Evolutionary conservation across 2,329 filamentous ascomycete genomes (phyloP).

Genomic region (Pleurostoma richardsiae): DNA sequence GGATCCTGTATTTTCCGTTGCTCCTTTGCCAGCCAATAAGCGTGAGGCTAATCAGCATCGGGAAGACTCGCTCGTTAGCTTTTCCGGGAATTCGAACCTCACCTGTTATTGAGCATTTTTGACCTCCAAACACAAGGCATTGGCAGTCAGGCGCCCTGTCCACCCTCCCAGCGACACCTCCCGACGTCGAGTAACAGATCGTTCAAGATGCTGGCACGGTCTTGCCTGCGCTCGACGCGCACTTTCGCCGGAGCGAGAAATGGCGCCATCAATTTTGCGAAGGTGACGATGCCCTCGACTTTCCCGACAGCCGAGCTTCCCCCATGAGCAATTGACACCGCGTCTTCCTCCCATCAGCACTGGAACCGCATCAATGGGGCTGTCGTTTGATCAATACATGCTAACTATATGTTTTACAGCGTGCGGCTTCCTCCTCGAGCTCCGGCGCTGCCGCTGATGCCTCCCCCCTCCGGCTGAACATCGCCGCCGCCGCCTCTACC

Average conservation of each 20-base stretch:
- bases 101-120: slow-evolving; percentile 10
- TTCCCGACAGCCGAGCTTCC: too few relatives aligned
- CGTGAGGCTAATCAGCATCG: too few relatives aligned
- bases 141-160: slow-evolving; percentile 32
- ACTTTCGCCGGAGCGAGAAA: slow-evolving; percentile 73
- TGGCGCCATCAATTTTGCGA: slow-evolving; percentile 65
- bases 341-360: neutral
- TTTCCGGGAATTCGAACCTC: slow-evolving; percentile 8
- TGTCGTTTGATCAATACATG: slow-evolving; percentile 4
- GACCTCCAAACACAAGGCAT: slow-evolving; percentile 21
- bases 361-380: neutral
- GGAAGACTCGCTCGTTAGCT: neutral
- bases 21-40: too few relatives aligned
- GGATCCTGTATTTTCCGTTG: too few relatives aligned
- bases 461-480: slow-evolving; percentile 76
- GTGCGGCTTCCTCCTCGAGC: slow-evolving; percentile 66
- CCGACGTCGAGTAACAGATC: slow-evolving; percentile 33
- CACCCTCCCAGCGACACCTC: slow-evolving; percentile 22
- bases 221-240: slow-evolving; percentile 84
- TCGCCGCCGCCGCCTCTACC: slow-evolving; percentile 82
- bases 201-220: slow-evolving; percentile 87
- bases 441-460: slow-evolving; percentile 65
- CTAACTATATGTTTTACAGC: slow-evolving; percentile 42
- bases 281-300: slow-evolving; percentile 51
- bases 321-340: too few relatives aligned